These are phyloP conservation scores for Phytopythium chamaehyphon DNA, from an alignment of 352 stramenopile genomes.

Conservation along the genomic window DNA sequence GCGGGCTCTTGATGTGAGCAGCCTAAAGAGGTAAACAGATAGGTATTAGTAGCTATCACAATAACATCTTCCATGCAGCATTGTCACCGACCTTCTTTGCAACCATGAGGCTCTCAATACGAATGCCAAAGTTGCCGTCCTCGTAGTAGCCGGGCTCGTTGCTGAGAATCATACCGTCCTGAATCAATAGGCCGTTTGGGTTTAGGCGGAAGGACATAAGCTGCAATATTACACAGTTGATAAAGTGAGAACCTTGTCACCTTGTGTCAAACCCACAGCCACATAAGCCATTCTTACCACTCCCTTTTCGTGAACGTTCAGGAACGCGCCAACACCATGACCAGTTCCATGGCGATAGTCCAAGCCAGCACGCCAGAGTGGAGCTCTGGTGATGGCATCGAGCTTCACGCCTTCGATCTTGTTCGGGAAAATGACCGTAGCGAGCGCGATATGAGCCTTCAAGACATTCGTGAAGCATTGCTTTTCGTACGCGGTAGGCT, in stretches of 20 bases:
- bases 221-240: constrained; percentile 11
- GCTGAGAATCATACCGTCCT: constrained; percentile 96
- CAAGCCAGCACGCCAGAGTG: constrained; percentile 92
- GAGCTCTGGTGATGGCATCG: constrained; percentile 94
- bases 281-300: constrained; percentile 34
- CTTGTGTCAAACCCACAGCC: background rate
- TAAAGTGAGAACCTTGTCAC: background rate
- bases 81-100: constrained; percentile 78
- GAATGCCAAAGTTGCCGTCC: constrained; percentile 96
- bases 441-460: constrained; percentile 96
- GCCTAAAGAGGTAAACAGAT: constrained; percentile 16
- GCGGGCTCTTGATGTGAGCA: constrained; percentile 51
- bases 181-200: constrained; percentile 74
- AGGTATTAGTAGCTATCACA: constrained; percentile 3
- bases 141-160: constrained; percentile 99
- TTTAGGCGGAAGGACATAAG: constrained; percentile 85
- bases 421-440: constrained; percentile 80
- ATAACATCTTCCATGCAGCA: background rate
- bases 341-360: constrained; percentile 98
- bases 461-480: constrained; percentile 97
- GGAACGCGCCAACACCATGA: constrained; percentile 95
- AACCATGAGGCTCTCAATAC: constrained; percentile 98
- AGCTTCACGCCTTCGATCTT: constrained; percentile 94
- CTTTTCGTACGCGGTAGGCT: constrained; percentile 90
- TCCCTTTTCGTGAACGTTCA: constrained; percentile 97